Conservation (phyloP, 164 flowering plant genomes). For the Umbellularia californica region DNA sequence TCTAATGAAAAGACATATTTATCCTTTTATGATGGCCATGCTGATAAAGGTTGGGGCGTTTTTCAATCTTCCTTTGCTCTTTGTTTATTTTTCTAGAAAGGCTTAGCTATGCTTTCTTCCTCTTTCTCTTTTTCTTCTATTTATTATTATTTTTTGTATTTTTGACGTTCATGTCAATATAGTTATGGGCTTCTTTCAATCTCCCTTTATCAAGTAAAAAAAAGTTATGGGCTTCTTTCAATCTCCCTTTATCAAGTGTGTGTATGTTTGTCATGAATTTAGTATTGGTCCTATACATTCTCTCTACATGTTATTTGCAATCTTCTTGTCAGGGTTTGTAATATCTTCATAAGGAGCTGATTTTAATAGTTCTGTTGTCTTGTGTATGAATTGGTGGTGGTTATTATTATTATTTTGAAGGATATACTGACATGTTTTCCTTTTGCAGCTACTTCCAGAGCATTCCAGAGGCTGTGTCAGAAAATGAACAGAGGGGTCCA, state of each 20-base stretch:
- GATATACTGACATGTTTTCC: neutral
- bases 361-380: neutral
- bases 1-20: too few species aligned
- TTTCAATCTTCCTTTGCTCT: neutral
- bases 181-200: neutral
- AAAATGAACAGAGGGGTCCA: constrained; percentile 58
- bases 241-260: neutral
- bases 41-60: too few species aligned
- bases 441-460: constrained; percentile 78
- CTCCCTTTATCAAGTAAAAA: neutral
- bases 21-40: too few species aligned
- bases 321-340: neutral
- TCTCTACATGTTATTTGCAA: neutral
- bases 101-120: too few species aligned
- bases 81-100: too few species aligned
- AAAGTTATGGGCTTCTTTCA: neutral
- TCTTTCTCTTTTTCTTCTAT: too few species aligned
- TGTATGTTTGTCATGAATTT: neutral
- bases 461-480: constrained; percentile 72
- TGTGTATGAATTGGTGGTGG: neutral
- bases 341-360: neutral
- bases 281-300: neutral
- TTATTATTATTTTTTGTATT: too few species aligned
- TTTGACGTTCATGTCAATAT: neutral
- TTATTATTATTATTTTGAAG: too few species aligned